phyloP scores from a whole-genome alignment of 495 filamentous ascomycete genomes.

The Podospora sp. region DNA sequence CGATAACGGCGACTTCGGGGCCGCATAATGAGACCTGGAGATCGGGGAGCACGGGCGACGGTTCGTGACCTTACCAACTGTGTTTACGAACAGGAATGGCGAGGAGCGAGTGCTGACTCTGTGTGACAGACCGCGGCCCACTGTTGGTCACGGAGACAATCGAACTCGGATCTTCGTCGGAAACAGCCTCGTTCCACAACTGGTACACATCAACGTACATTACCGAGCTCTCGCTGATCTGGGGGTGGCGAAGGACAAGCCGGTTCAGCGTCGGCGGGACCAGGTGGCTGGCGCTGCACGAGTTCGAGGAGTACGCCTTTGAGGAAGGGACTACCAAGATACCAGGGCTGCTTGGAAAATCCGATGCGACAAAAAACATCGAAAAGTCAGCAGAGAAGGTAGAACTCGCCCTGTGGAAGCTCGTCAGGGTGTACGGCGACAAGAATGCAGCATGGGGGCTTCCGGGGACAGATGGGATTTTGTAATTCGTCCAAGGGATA shows the following conservation, averaged over 20 bases:
- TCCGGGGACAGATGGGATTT: conserved; percentile 12
- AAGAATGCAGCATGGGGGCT: conserved; percentile 18
- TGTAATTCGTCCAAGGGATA: neutral
- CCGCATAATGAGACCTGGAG: conserved; percentile 26
- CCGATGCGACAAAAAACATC: conserved; percentile 8
- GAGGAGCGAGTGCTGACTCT: no score
- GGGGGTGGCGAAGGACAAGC: conserved; percentile 25
- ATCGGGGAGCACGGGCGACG: conserved; percentile 16
- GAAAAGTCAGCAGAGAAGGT: conserved; percentile 4
- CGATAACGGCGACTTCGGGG: conserved; percentile 19
- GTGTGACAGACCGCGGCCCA: conserved; percentile 19
- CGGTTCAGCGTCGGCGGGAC: conserved; percentile 21
- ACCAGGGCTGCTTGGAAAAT: conserved; percentile 15
- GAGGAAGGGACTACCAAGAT: conserved; percentile 1
- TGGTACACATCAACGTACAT: conserved; percentile 27
- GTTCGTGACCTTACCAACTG: neutral
- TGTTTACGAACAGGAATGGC: no score
- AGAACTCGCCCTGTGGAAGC: conserved; percentile 19
- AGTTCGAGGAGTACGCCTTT: conserved; percentile 23
- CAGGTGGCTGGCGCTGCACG: conserved; percentile 27
- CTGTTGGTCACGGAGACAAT: conserved; percentile 25
- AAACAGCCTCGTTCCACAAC: conserved; percentile 14
- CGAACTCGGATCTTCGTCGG: conserved; percentile 15
- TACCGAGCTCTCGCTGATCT: conserved; percentile 20
- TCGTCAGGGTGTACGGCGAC: conserved; percentile 25